Base-by-base conservation (phyloP, 495 filamentous ascomycete species). In the Xylaria scruposa region DNA sequence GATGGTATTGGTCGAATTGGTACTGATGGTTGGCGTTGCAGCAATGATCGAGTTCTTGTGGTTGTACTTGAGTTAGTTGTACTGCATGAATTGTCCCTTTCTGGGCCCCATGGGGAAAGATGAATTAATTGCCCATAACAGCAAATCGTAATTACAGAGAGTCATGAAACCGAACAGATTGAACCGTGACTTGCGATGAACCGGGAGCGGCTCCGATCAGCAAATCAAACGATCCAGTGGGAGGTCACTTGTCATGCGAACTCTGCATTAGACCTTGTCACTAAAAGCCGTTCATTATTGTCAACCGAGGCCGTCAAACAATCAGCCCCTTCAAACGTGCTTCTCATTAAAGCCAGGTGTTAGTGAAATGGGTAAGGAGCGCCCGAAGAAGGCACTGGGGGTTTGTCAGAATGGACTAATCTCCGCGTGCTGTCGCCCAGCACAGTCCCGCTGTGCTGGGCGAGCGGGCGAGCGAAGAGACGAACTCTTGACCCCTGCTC, bases 311-410 rank as follows among this genome's bases (percentile, higher is more conserved):
- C 49, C 17, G 33, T 56, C 49, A 26, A 56, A 36, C 65, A 1
- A 42, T 29, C 29, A 54, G 36, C 65, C 65, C 64, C 65, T 67
- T 67, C 65, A 67, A 67, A 67, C 65, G 49, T 12, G n/a, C 36
- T 42, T 40, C 65, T 67, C 49, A 67, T 67, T 67, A 67, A 42
- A 67, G 44, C 63, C 24, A 54, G 63, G 31, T 29, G 24, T 47
- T 54, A 56, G 65, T 42, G 47, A 33, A 19, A 67, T 54, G 31
- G 65, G 49, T 3, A n/a, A 19, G 63, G 31, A 53, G 63, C 8
- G 46, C 3, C 10, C 15, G 46, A 12, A 31, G 64, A 12, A 31
- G 64, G 46, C 29, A 29, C 36, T n/a, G 64, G 64, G 33, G 31
- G 17, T n/a, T 40, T 17, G 36, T 24, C 38, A 26, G 36, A 44